These are phyloP conservation scores for Dalechampia spathulata DNA, from an alignment of 441 rosid species.

Conservation along the genomic window DNA sequence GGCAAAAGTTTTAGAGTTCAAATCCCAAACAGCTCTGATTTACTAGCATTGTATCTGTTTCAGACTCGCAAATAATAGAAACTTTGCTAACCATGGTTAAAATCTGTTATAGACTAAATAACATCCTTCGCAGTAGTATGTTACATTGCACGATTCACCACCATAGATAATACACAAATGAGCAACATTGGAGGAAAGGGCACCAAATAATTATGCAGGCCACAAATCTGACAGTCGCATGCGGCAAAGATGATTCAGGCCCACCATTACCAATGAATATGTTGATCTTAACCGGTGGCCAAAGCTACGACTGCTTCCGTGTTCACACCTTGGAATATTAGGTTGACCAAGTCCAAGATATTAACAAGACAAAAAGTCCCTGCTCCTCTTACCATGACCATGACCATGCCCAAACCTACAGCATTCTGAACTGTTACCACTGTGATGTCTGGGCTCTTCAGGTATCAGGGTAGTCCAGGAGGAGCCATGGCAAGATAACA, in stretches of 20 bases:
- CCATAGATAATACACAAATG: conserved; percentile 40
- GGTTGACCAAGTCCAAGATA: neutral
- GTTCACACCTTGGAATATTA: neutral
- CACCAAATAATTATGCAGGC: conserved; percentile 39
- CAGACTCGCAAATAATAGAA: neutral
- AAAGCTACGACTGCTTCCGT: neutral
- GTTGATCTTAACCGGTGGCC: conserved; percentile 14
- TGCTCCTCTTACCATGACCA: neutral
- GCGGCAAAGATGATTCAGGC: conserved; percentile 15
- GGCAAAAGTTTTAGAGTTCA: too few relatives aligned
- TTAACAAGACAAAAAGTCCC: too few relatives aligned
- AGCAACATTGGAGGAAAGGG: conserved; percentile 40
- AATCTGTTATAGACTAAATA: conserved; percentile 13
- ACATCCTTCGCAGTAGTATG: conserved; percentile 35
- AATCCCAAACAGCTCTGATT: too few relatives aligned
- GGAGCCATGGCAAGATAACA: too few relatives aligned
- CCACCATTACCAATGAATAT: neutral
- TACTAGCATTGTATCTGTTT: neutral
- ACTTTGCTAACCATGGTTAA: neutral
- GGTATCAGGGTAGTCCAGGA: conserved; percentile 4
- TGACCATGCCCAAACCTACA: conserved; percentile 13
- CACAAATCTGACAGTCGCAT: too few relatives aligned
- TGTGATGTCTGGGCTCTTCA: neutral
- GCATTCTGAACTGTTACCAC: too few relatives aligned
- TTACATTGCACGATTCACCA: conserved; percentile 33